Evolutionary conservation across 2,329 filamentous ascomycete genomes (phyloP), one percentile per base, ranked within the genome.

Genomic region (Fusarium oligoseptatum): DNA sequence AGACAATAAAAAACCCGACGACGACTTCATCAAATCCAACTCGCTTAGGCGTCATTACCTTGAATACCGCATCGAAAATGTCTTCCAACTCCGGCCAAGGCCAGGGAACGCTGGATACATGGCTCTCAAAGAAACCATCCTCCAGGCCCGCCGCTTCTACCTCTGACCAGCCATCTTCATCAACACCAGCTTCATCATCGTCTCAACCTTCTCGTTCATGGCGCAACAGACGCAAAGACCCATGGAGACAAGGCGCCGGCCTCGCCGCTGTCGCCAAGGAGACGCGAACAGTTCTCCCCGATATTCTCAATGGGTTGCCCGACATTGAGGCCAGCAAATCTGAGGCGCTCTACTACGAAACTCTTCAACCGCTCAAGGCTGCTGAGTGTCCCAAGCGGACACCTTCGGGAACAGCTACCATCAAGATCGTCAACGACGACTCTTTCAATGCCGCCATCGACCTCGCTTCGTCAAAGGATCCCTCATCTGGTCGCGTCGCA

Each of bases 361-460:
- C 79, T 8, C 79, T 86, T 2, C 81, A 83, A 6, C 79, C 77
- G 0, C 83, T 91, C 14, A 78, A 83, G 20, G 67, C 80, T 1
- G 72, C 77, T 4, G 81, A 83, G 50, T 89, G 87, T 68, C 89
- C 89, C 1, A 77, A 75, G 5, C 81, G 84, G 43, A 73, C 78
- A 7, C 70, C 81, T 3, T 77, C 78, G 0, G 74, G 76, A 12
- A 83, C 77, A 56, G 67, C 80, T 4, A 65, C 71, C 20, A 79
- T 92, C 74, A 83, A 82, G 29, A 87, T 92, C 41, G 75, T 91
- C 65, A 87, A 91, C 74, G 84, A 85, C 20, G 91, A 93, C 75
- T 88, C 87, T 0, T 86, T 91, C 74, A 88, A 91, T 74, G 87
- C 86, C 2, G 91, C 89, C 8, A 83, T 90, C 50, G 77, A 76